Evolutionary conservation across 2,329 filamentous ascomycete genomes (phyloP).

Genomic region (Stagonosporopsis rhizophila): DNA sequence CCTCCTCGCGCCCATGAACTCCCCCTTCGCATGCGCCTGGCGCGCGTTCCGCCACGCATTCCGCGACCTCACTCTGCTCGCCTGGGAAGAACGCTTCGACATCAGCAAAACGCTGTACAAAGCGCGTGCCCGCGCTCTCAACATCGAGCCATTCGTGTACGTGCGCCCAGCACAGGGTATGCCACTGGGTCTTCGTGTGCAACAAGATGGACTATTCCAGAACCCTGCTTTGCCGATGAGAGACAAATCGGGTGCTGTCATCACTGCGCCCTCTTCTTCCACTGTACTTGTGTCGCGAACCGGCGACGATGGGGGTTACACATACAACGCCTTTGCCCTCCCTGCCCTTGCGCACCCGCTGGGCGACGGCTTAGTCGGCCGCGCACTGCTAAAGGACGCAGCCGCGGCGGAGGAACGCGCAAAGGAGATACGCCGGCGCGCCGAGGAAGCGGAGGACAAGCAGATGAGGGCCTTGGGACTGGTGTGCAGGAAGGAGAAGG

Average conservation of each 20-base stretch:
- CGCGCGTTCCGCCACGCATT: conserved; percentile 50
- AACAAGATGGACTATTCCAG: conserved; percentile 9
- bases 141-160: conserved; percentile 42
- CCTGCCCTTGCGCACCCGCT: conserved; percentile 20
- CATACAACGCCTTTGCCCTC: conserved; percentile 16
- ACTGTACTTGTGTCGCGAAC: no score
- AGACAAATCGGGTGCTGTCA: neutral
- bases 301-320: conserved; percentile 11
- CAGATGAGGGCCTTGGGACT: neutral
- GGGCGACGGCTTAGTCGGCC: conserved; percentile 14
- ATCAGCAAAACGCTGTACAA: conserved; percentile 29
- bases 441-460: neutral
- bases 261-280: no score
- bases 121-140: conserved; percentile 19
- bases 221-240: neutral
- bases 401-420: neutral
- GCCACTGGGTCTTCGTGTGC: conserved; percentile 22
- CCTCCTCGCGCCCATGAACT: conserved; percentile 41
- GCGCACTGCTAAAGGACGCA: neutral
- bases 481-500: neutral
- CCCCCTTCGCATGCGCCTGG: conserved; percentile 44
- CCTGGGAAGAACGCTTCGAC: conserved; percentile 53
- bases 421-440: neutral
- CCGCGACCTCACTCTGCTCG: conserved; percentile 47
- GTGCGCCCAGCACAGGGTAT: conserved; percentile 23